phyloP scores from a whole-genome alignment of 495 filamentous ascomycete species.

The Penicillium bovifimosum region DNA sequence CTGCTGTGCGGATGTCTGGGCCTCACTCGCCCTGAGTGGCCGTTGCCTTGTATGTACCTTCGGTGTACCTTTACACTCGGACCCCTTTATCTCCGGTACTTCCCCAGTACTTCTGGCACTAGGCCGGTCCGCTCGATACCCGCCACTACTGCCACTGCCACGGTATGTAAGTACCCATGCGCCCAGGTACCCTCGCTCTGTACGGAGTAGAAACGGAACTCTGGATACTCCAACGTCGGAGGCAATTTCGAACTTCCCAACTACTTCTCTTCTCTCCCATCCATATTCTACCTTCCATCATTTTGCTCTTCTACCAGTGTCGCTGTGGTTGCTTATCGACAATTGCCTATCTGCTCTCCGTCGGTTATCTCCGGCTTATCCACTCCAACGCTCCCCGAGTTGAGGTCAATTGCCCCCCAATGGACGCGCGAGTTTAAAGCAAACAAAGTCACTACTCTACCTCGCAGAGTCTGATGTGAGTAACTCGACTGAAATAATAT shows the following conservation, averaged over 20 bases:
- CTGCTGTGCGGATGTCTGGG: constrained; percentile 4
- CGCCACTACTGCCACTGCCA: constrained; percentile 19
- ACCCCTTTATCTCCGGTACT: constrained; percentile 5
- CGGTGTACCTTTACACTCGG: constrained; percentile 7
- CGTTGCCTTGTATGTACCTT: constrained; percentile 6
- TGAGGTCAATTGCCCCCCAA: constrained; percentile 11
- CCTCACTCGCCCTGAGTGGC: constrained; percentile 1
- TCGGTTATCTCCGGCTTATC: constrained; percentile 39
- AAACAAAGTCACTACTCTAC: not conserved
- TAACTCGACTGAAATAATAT: not conserved
- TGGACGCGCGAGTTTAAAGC: constrained; percentile 1
- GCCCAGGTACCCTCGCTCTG: constrained; percentile 18
- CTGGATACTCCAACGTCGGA: constrained; percentile 10
- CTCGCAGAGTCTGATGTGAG: constrained; percentile 7
- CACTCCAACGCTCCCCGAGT: constrained; percentile 9
- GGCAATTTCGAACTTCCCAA: constrained; percentile 14
- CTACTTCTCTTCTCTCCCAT: constrained; percentile 7
- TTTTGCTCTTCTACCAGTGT: not conserved
- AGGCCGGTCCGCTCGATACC: not conserved
- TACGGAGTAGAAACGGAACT: not conserved
- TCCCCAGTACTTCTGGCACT: constrained; percentile 2
- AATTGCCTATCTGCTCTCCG: constrained; percentile 24
- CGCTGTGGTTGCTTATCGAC: constrained; percentile 17
- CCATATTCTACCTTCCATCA: constrained; percentile 2
- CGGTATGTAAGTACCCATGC: constrained; percentile 14